Percentiles rank a stretch among this genome's conserved stretches.
Conservation (phyloP, 2,329 filamentous ascomycete species). For the Penicillium thymicola region DNA sequence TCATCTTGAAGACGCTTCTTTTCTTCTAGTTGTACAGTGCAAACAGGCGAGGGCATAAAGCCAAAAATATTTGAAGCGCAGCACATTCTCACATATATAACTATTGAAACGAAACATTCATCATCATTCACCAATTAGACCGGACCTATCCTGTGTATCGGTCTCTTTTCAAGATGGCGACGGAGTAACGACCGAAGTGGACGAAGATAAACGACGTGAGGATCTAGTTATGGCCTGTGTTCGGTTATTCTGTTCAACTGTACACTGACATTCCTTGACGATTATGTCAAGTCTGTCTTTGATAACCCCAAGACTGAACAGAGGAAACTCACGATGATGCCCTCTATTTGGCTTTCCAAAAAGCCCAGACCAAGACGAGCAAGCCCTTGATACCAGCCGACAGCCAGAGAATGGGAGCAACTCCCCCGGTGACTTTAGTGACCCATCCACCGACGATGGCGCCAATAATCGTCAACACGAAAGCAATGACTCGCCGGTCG, state of each 20-base stretch:
- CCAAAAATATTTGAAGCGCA: neutral
- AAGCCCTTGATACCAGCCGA: conserved; percentile 24
- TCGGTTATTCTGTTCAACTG: neutral
- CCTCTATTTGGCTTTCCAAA: conserved; percentile 17
- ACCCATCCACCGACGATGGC: conserved; percentile 31
- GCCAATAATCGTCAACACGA: conserved; percentile 25
- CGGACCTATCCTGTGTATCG: neutral
- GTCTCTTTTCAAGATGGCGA: neutral
- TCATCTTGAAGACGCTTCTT: too few relatives aligned
- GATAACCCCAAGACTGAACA: too few relatives aligned
- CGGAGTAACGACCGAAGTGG: neutral
- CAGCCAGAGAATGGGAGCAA: conserved; percentile 25
- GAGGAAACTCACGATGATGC: neutral
- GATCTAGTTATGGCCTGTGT: neutral
- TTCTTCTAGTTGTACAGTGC: neutral
- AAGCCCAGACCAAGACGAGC: conserved; percentile 20
- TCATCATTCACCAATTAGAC: neutral
- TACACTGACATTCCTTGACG: neutral
- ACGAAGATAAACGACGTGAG: neutral
- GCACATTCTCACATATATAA: neutral
- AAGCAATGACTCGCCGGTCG: conserved; percentile 27
- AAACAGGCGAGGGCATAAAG: neutral
- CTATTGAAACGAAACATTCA: neutral
- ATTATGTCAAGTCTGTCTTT: too few relatives aligned
- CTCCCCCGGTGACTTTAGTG: conserved; percentile 24